phyloP scores from a whole-genome alignment of 2,329 filamentous ascomycete species.

The Tolypocladium pustulatum region DNA sequence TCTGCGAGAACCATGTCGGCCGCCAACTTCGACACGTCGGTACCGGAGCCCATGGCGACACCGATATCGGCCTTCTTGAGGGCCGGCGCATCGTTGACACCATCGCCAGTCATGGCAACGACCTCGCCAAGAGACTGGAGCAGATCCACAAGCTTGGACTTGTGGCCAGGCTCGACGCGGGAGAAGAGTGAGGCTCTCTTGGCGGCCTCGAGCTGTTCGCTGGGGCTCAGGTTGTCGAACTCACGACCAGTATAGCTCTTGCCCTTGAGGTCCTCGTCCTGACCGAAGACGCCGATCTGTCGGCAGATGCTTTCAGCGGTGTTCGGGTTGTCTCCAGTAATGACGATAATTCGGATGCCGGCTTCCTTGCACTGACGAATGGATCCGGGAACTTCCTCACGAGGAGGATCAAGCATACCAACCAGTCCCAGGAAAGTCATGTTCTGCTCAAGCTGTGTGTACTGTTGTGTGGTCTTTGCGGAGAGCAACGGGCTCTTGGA shows the following conservation, averaged over 20 bases:
- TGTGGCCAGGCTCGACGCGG: conserved; percentile 88
- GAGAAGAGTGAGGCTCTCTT: conserved; percentile 87
- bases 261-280: conserved; percentile 69
- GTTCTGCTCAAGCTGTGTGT: conserved; percentile 79
- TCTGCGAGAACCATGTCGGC: conserved; percentile 98
- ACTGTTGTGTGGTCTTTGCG: conserved; percentile 76
- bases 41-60: conserved; percentile 96
- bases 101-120: conserved; percentile 98
- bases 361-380: conserved; percentile 85
- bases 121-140: conserved; percentile 89
- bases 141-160: conserved; percentile 94
- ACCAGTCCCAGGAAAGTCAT: conserved; percentile 91
- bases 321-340: conserved; percentile 96
- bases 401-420: conserved; percentile 93
- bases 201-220: conserved; percentile 74
- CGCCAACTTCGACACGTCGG: conserved; percentile 91
- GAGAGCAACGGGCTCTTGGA: conserved; percentile 58
- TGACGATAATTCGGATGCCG: conserved; percentile 93
- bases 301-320: conserved; percentile 97
- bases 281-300: conserved; percentile 86
- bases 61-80: conserved; percentile 98
- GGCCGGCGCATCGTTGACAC: conserved; percentile 95
- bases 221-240: conserved; percentile 74
- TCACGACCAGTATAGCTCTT: conserved; percentile 95
- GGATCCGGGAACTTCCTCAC: conserved; percentile 77